phyloP scores from a whole-genome alignment of 805 yeast species.

The Candida yuanshanica region DNA sequence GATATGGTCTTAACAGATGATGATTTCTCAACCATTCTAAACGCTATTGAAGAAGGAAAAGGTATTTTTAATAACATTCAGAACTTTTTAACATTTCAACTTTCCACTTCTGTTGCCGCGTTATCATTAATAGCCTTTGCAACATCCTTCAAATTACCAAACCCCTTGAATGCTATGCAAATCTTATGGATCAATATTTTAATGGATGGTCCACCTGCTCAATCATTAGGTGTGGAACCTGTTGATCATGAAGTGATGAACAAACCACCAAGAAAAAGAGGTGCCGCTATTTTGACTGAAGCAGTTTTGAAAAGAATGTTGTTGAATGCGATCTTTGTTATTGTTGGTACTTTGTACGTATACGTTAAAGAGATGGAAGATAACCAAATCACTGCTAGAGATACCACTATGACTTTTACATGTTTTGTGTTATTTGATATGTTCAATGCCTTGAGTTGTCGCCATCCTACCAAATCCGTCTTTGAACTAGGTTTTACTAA shows the following conservation, averaged over 20 bases:
- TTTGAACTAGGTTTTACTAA: slow-evolving; percentile 78
- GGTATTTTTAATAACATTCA: slow-evolving; percentile 96
- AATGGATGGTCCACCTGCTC: slow-evolving; percentile 99
- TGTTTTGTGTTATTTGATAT: slow-evolving; percentile 94
- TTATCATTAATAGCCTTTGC: slow-evolving; percentile 81
- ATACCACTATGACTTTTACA: slow-evolving; percentile 98
- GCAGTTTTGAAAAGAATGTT: slow-evolving; percentile 66
- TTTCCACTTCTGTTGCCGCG: slow-evolving; percentile 95
- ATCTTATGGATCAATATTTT: slow-evolving; percentile 94
- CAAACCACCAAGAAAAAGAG: slow-evolving; percentile 90
- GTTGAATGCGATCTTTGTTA: slow-evolving; percentile 65
- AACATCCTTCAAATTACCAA: slow-evolving; percentile 82
- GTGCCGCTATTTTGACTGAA: slow-evolving; percentile 74
- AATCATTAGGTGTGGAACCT: slow-evolving; percentile 94
- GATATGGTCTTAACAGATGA: slow-evolving; percentile 97
- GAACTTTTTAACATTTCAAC: slow-evolving; percentile 89
- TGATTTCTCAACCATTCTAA: slow-evolving; percentile 88
- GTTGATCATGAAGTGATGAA: slow-evolving; percentile 94
- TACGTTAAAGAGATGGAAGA: slow-evolving; percentile 85
- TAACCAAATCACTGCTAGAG: slow-evolving; percentile 80
- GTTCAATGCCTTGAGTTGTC: slow-evolving; percentile 94
- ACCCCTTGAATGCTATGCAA: slow-evolving; percentile 97
- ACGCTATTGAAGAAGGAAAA: slow-evolving; percentile 95
- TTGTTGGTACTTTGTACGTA: slow-evolving; percentile 86
- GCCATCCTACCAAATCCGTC: slow-evolving; percentile 79